Percentiles rank a stretch among this genome's conserved stretches.
These are phyloP conservation scores for Xylariaceae sp. DNA, from an alignment of 2,329 filamentous ascomycete genomes.

Conservation along the genomic window DNA sequence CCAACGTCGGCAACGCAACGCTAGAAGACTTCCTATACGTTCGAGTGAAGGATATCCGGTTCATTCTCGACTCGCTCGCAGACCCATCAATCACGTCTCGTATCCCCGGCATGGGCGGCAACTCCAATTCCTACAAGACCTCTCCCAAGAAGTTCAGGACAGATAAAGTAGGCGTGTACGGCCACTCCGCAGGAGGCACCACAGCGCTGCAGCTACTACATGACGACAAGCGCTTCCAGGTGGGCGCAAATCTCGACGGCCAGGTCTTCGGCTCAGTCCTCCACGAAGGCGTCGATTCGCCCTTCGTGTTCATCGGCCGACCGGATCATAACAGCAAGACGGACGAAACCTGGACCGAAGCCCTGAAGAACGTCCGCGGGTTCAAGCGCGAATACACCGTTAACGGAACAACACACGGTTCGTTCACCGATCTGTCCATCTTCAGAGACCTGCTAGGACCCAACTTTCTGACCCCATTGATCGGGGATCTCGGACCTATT, in stretches of 20 bases:
- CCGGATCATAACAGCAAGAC: conserved; percentile 12
- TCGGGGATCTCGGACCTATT: conserved; percentile 2
- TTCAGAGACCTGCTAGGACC: conserved; percentile 9
- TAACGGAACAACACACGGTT: conserved; percentile 23
- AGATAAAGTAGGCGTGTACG: conserved; percentile 32
- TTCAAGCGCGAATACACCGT: conserved; percentile 19
- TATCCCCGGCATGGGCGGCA: conserved; percentile 28
- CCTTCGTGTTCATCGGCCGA: conserved; percentile 15
- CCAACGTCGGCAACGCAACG: conserved; percentile 16
- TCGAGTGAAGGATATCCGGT: conserved; percentile 34
- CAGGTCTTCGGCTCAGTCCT: conserved; percentile 21
- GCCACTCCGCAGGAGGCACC: conserved; percentile 38
- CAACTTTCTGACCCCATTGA: background rate
- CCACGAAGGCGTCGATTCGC: conserved; percentile 13
- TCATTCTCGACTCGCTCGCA: conserved; percentile 34
- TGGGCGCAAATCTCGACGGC: conserved; percentile 40
- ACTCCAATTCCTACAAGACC: background rate
- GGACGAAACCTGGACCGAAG: conserved; percentile 13
- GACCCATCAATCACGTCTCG: conserved; percentile 25
- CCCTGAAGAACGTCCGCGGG: conserved; percentile 15
- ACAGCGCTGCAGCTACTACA: conserved; percentile 28
- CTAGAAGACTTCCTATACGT: conserved; percentile 21
- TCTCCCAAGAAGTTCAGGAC: conserved; percentile 31
- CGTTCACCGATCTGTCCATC: conserved; percentile 14
- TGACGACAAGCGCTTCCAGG: conserved; percentile 31